Evolutionary conservation across 2,329 filamentous ascomycete genomes (phyloP), one percentile per base, ranked within the genome.

Genomic region (Ceratocystis lukuohia): DNA sequence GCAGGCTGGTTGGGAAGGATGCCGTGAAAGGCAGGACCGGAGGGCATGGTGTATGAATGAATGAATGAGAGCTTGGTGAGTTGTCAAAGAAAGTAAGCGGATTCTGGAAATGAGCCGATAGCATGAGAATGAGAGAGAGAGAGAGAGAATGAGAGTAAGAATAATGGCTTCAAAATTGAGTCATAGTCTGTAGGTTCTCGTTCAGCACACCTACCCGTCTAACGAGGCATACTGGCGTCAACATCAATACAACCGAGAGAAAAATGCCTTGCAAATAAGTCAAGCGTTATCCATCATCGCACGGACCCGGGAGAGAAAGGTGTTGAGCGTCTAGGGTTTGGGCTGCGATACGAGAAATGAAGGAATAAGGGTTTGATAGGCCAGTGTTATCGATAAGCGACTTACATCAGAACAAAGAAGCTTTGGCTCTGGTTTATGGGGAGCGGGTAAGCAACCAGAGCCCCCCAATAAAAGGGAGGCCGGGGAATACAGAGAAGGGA

Each of bases 371-470:
- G 48, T 22, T 12, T 53, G 17, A n/a, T 4, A 8, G 5, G 3
- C 22, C n/a, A 53, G 3, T 59, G 25, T 37, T 59, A 59, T 59
- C 56, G 56, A 59, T 59, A 37, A 59, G 56, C 28, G 56, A 59
- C 28, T 37, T 59, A 59, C 10, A 59, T 59, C 56, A 33, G 56
- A 17, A 15, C 10, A 28, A 28, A 59, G 30, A 37, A 59, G 56
- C 56, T 59, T 37, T 37, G 56, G 56, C 56, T 33, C 8, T 41
- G 37, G 37, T 12, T 4, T 10, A 41, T 15, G 37, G 37, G 56
- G 15, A 30, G 56, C 6, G 7, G 33, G 56, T 7, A 33, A 20
- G 53, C 53, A 17, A 17, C 17, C 10, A 20, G 33, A 37, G 10
- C 10, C 33, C 10, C 12, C 10, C 15, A 41, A 41, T 12, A 41